Evolutionary conservation across 2,329 filamentous ascomycete species (phyloP), one percentile per base, ranked within the genome.

Genomic region (Fusarium siculi): DNA sequence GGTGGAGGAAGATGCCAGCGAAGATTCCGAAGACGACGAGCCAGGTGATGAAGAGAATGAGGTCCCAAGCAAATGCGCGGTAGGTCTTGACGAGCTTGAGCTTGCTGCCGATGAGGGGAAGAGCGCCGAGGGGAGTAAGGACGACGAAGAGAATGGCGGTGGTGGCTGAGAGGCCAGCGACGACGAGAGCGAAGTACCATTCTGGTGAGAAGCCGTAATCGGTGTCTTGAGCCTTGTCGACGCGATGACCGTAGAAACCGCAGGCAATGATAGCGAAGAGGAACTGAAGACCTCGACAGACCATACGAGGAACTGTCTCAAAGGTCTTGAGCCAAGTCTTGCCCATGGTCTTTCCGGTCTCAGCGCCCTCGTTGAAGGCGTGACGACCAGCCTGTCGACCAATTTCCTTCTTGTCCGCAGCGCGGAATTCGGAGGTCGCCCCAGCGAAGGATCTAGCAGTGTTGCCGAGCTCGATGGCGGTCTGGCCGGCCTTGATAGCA

Each of bases 11-110:
- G 83, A 93, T 90, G 68, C 86, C 88, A 19, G 90, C 93, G 74
- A 95, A 94, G 66, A 93, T 87, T 34, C 92, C 93, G 78, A 94
- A 94, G 6, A 92, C 85, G 19, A 90, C 87, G 68, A 93, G 84
- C 90, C 92, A 95, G 5, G 82, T 74, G 36, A 86, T 46, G 73
- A 83, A 85, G 8, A 87, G 80, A 15, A 79, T 68, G 25, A 83
- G 66, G 54, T 87, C 85, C 83, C 84, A 86, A 19, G 80, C 78
- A 50, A 86, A 87, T 9, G 84, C 80, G 7, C 84, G 83, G 47
- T 86, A 83, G 8, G 81, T 83, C 79, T 82, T 82, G 74, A 79
- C 70, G 11, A 82, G 56, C 66, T 79, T 81, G 44, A 82, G 68
- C 23, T 70, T 76, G 74, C 78, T 77, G 39, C 81, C 81, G 40